phyloP scores from a whole-genome alignment of 768 basidiomycete genomes.

The Boletus bicolor region DNA sequence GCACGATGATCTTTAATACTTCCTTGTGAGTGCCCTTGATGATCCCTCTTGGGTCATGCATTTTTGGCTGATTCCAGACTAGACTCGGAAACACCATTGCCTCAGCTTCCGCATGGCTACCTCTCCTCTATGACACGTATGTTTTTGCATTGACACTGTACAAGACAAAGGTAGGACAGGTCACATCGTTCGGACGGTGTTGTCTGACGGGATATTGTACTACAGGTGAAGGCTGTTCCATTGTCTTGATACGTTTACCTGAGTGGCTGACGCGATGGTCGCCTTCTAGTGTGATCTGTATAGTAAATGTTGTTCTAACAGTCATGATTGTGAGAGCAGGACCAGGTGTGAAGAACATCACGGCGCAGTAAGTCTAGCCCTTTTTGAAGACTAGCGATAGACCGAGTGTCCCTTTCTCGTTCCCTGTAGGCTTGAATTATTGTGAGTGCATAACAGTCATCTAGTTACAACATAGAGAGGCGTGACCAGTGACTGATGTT shows the following conservation, averaged over 20 bases:
- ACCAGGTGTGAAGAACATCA: slow-evolving; percentile 33
- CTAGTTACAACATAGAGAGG: slow-evolving; percentile 19
- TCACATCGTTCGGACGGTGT: slow-evolving; percentile 23
- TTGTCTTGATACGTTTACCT: background rate
- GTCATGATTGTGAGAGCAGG: slow-evolving; percentile 36
- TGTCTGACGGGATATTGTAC: slow-evolving; percentile 35
- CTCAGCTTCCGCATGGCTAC: slow-evolving; percentile 40
- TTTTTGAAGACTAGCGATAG: background rate
- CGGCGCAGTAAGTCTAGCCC: slow-evolving; percentile 27
- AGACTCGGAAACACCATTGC: slow-evolving; percentile 21
- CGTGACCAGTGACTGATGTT: slow-evolving; percentile 33
- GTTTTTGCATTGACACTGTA: slow-evolving; percentile 34
- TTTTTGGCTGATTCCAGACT: background rate
- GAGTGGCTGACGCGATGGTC: background rate
- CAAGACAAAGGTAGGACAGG: slow-evolving; percentile 25
- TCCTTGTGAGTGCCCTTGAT: slow-evolving; percentile 18
- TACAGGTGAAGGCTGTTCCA: slow-evolving; percentile 26
- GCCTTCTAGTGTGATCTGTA: slow-evolving; percentile 35
- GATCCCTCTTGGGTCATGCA: background rate
- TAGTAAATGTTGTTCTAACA: slow-evolving; percentile 37
- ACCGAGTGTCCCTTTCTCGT: background rate
- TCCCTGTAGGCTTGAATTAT: slow-evolving; percentile 33
- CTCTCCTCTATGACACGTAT: slow-evolving; percentile 38
- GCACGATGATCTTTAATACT: slow-evolving; percentile 38
- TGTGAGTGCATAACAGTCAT: slow-evolving; percentile 31